Conservation (phyloP, 768 basidiomycete species). For the Pholiota conissans region DNA sequence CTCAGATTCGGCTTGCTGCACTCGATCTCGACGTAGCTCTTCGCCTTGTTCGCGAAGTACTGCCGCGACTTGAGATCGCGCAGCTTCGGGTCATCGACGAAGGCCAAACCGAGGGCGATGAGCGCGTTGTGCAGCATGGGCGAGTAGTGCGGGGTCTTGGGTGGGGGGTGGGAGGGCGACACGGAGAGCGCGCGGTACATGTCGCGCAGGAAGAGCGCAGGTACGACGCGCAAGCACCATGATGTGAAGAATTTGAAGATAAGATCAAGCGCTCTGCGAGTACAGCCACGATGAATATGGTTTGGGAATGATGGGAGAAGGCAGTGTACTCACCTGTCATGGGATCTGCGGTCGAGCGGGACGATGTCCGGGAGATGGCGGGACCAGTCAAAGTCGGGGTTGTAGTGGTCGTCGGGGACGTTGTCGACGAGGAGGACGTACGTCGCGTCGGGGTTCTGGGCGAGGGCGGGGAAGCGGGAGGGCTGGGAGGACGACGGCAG, state of each 20-base stretch:
- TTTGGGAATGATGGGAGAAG: not conserved
- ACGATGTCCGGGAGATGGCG: slow-evolving; percentile 44
- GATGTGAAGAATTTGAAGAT: slow-evolving; percentile 49
- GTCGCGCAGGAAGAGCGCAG: slow-evolving; percentile 48
- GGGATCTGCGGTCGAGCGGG: slow-evolving; percentile 41
- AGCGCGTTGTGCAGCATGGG: slow-evolving; percentile 74
- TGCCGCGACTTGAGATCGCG: slow-evolving; percentile 41
- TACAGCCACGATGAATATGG: not conserved
- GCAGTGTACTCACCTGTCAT: slow-evolving; percentile 38
- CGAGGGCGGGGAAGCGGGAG: slow-evolving; percentile 40
- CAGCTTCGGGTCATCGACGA: slow-evolving; percentile 44
- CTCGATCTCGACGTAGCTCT: slow-evolving; percentile 46
- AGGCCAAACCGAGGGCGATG: slow-evolving; percentile 43
- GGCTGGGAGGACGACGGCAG: slow-evolving; percentile 10
- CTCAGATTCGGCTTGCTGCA: slow-evolving; percentile 45
- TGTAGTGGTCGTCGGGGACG: slow-evolving; percentile 34
- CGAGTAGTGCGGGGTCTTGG: slow-evolving; percentile 61
- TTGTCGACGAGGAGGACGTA: slow-evolving; percentile 45
- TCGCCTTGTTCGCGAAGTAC: slow-evolving; percentile 42
- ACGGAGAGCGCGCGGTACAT: slow-evolving; percentile 42
- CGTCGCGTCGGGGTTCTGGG: slow-evolving; percentile 34
- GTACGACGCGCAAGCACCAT: slow-evolving; percentile 51
- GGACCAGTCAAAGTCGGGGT: slow-evolving; percentile 52
- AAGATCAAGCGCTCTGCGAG: slow-evolving; percentile 40
- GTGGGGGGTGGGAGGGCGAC: slow-evolving; percentile 35